Evolutionary conservation across 805 yeast species (phyloP), one percentile per base, ranked within the genome.

Genomic region (Blastobotrys muscicola): DNA sequence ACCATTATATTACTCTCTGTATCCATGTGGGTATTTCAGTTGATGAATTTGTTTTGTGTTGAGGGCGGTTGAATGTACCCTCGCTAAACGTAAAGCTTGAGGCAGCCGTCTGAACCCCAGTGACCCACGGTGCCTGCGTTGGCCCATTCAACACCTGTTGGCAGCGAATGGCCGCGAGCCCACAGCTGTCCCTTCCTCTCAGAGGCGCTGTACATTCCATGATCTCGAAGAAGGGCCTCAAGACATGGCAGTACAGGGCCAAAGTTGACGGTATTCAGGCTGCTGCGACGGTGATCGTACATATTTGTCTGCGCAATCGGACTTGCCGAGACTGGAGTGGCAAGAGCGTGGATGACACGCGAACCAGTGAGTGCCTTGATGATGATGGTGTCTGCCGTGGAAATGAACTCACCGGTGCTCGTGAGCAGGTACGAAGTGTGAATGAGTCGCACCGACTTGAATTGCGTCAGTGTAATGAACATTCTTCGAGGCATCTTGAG

Each of bases 291-390:
- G 43, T 54, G 52, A 40, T 54, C 56, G 43, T 46, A 51, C 30
- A 50, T 40, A 31, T 39, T 30, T 3, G 70, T 64, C 48, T 66
- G 69, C 29, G 61, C 47, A 4, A 66, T 31, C 5, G 69, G 65
- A 12, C 65, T 52, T 4, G 54, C 55, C 20, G 55, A 44, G 1
- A 38, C 36, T 2, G 67, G 61, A 11, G 53, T 45, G 16, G 52
- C 47, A 8, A 65, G 45, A 1, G 63, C 51, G 39, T 61, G 66
- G 9, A 66, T 39, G 15, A 66, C 49, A 34, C 56, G 57, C 1
- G 66, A 45, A 5, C 69, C 70, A 3, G 62, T 44, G 11, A 63
- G 54, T 3, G 62, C 61, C 10, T 69, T 47, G 6, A 61, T 45
- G 3, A 31, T 42, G 8, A 51, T 46, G 8, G 56, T 41, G 6